A percentile compares a stretch with the other conserved stretches of the same genome.
phyloP scores from a whole-genome alignment of 2,329 filamentous ascomycete species.

The Calonectria leucothoes region DNA sequence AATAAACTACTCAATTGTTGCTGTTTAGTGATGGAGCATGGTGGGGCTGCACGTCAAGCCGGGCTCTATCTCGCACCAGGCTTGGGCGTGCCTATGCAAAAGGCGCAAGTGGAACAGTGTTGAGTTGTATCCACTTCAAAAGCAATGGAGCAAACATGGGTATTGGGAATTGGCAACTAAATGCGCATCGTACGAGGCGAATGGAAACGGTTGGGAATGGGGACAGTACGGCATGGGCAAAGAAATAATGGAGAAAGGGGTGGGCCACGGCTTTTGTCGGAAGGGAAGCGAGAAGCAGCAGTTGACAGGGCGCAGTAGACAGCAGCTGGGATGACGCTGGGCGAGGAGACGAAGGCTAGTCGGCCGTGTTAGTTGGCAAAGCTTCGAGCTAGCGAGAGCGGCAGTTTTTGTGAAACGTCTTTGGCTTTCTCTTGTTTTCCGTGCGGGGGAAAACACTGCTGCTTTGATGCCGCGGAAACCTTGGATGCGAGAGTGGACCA shows the following conservation, averaged over 20 bases:
- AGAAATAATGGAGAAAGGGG: not conserved
- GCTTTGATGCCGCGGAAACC: not conserved
- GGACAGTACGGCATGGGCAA: not conserved
- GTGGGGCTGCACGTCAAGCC: not conserved
- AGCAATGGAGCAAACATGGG: not conserved
- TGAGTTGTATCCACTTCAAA: not conserved
- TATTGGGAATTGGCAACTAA: not conserved
- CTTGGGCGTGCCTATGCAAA: not conserved
- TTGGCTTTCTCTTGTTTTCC: not conserved
- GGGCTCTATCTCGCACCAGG: not conserved
- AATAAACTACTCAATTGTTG: not conserved
- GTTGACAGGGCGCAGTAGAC: not conserved
- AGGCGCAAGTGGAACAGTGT: not conserved
- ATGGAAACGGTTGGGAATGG: not conserved
- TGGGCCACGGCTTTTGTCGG: constrained; percentile 3
- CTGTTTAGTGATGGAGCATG: not conserved
- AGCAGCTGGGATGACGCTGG: not conserved
- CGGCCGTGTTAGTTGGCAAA: not conserved
- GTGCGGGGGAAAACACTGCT: not conserved
- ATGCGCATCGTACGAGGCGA: constrained; percentile 7
- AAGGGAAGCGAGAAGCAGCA: not conserved
- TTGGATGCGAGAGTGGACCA: not conserved
- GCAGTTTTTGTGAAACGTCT: not conserved
- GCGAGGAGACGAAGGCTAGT: too few species aligned
- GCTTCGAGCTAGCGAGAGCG: not conserved